phyloP scores from a whole-genome alignment of 1,284 basidiomycete species.

The Heliocybe sulcata region DNA sequence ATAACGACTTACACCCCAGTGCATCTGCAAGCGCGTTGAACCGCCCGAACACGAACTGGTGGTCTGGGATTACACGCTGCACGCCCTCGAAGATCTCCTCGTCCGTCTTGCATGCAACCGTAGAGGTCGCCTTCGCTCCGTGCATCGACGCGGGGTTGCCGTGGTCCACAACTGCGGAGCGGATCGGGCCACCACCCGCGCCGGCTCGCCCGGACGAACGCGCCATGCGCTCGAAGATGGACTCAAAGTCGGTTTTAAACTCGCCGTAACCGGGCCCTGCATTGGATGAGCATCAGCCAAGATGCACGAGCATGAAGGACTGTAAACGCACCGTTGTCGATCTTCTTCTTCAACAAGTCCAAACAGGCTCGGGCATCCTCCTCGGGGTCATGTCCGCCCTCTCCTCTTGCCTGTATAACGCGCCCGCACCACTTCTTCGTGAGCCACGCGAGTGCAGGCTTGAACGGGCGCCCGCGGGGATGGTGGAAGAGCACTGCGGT shows the following conservation, averaged over 20 bases:
- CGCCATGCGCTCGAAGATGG: constrained; percentile 78
- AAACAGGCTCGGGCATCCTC: constrained; percentile 87
- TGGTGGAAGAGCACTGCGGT: constrained; percentile 87
- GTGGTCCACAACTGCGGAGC: constrained; percentile 75
- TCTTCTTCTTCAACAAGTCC: constrained; percentile 76
- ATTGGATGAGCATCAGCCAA: not conserved
- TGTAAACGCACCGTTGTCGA: constrained; percentile 51
- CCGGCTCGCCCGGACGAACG: constrained; percentile 39
- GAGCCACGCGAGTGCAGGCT: constrained; percentile 89
- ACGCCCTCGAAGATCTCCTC: constrained; percentile 68
- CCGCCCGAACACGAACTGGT: constrained; percentile 79
- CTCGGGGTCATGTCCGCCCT: constrained; percentile 84
- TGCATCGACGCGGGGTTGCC: constrained; percentile 79
- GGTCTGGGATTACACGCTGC: constrained; percentile 48
- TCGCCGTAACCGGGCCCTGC: constrained; percentile 76
- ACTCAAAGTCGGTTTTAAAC: constrained; percentile 77
- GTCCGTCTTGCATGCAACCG: constrained; percentile 67
- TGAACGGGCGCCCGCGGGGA: constrained; percentile 82
- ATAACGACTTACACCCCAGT: constrained; percentile 62
- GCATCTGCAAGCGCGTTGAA: constrained; percentile 72
- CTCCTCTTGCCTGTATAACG: constrained; percentile 76
- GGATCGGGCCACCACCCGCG: constrained; percentile 34
- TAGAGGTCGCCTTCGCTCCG: constrained; percentile 72
- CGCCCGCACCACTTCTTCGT: constrained; percentile 84
- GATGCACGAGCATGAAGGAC: not conserved